These are phyloP conservation scores for Prunus yedoensis DNA, from an alignment of 331 rosid species.

Conservation along the genomic window DNA sequence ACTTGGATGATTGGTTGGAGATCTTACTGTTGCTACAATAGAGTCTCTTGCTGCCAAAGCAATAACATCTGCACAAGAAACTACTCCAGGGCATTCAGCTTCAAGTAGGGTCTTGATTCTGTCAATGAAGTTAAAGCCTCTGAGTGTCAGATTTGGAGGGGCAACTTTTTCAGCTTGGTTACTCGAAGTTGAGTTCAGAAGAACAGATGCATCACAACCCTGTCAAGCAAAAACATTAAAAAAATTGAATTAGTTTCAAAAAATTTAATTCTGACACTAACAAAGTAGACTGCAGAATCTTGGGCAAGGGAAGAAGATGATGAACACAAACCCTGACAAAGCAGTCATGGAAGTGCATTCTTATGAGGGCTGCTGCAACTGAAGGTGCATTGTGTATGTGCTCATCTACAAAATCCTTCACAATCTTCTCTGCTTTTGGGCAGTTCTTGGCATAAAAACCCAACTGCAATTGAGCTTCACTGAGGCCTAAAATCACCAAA, in stretches of 20 bases:
- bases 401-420: conserved; percentile 48
- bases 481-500: no score
- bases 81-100: conserved; percentile 80
- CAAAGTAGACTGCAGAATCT: background rate
- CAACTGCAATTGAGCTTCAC: conserved; percentile 55
- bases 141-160: conserved; percentile 59
- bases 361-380: conserved; percentile 74
- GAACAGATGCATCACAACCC: conserved; percentile 96
- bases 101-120: conserved; percentile 66
- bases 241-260: background rate
- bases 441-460: conserved; percentile 64
- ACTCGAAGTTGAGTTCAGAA: conserved; percentile 63
- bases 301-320: background rate
- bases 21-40: conserved; percentile 62
- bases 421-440: conserved; percentile 71
- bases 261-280: no score
- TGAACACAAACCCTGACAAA: conserved; percentile 57
- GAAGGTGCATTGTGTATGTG: conserved; percentile 75
- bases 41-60: conserved; percentile 83
- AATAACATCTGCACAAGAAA: conserved; percentile 82
- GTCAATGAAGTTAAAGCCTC: conserved; percentile 87
- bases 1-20: background rate
- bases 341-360: conserved; percentile 94
- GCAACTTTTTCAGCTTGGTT: conserved; percentile 59
- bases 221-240: conserved; percentile 22